These are phyloP conservation scores for Atalantia buxifolia DNA, from an alignment of 345 rosid genomes.

Conservation along the genomic window DNA sequence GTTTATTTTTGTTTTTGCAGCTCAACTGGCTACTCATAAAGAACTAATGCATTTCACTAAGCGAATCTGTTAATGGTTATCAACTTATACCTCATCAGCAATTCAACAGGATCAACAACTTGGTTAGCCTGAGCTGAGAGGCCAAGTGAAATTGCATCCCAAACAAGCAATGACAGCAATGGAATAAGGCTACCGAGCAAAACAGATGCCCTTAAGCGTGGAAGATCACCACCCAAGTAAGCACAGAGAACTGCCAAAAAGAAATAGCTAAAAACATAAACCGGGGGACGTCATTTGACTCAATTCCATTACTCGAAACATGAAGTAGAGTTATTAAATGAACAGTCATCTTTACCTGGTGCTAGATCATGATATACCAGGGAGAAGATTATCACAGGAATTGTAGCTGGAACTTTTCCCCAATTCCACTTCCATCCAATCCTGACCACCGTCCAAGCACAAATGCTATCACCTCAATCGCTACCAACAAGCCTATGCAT, in stretches of 20 bases:
- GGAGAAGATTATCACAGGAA: slow-evolving; percentile 61
- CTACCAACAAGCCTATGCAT: slow-evolving; percentile 45
- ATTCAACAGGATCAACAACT: slow-evolving; percentile 47
- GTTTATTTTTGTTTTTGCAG: background rate
- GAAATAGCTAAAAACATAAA: slow-evolving; percentile 11
- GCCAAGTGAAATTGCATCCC: slow-evolving; percentile 58
- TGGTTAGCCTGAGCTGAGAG: slow-evolving; percentile 36
- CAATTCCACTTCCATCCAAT: slow-evolving; percentile 40
- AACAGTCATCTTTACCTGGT: slow-evolving; percentile 37
- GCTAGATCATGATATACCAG: slow-evolving; percentile 57
- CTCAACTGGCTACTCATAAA: background rate
- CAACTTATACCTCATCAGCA: slow-evolving; percentile 38
- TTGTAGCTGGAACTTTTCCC: slow-evolving; percentile 52
- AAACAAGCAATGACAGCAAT: slow-evolving; percentile 48
- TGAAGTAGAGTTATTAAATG: background rate
- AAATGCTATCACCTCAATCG: slow-evolving; percentile 49
- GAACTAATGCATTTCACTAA: background rate
- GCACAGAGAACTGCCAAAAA: slow-evolving; percentile 54
- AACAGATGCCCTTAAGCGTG: slow-evolving; percentile 43
- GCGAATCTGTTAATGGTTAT: background rate
- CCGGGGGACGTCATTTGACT: background rate
- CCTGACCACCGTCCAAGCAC: slow-evolving; percentile 52
- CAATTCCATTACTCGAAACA: background rate
- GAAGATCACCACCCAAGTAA: slow-evolving; percentile 55
- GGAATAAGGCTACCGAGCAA: slow-evolving; percentile 59